A percentile compares a stretch with the other conserved stretches of the same genome.
Conservation (phyloP, 768 basidiomycete genomes). For the Cystobasidium tubakii region DNA sequence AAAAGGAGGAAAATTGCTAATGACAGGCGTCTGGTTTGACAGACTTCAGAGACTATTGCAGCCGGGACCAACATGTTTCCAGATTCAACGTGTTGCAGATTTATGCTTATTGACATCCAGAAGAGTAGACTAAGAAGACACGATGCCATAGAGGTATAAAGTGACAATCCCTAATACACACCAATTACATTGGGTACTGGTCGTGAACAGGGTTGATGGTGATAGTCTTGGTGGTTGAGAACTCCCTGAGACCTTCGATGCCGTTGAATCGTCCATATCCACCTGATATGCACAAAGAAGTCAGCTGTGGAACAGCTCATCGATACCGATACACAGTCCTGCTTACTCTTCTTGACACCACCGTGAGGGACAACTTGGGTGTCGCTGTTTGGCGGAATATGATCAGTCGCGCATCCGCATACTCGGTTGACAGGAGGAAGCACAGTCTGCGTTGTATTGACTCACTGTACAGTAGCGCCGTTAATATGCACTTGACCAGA, state of each 20-base stretch:
- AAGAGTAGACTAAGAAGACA: background rate
- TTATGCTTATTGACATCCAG: background rate
- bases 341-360: conserved; percentile 48
- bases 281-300: background rate
- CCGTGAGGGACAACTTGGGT: conserved; percentile 47
- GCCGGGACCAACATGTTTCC: too few species aligned
- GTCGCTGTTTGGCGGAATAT: too few species aligned
- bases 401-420: too few species aligned
- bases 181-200: conserved; percentile 22
- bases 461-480: conserved; percentile 45
- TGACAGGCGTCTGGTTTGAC: too few species aligned
- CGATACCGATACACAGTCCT: background rate
- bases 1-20: too few species aligned
- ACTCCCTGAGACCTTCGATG: conserved; percentile 46
- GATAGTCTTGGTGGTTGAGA: conserved; percentile 46
- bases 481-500: conserved; percentile 46
- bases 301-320: background rate
- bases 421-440: too few species aligned
- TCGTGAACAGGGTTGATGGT: conserved; percentile 27
- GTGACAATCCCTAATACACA: background rate
- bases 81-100: too few species aligned
- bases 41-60: too few species aligned
- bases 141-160: too few species aligned
- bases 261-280: conserved; percentile 49
- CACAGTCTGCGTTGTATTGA: too few species aligned